phyloP scores from a whole-genome alignment of 2,329 filamentous ascomycete genomes.

The Colletotrichum incanum region DNA sequence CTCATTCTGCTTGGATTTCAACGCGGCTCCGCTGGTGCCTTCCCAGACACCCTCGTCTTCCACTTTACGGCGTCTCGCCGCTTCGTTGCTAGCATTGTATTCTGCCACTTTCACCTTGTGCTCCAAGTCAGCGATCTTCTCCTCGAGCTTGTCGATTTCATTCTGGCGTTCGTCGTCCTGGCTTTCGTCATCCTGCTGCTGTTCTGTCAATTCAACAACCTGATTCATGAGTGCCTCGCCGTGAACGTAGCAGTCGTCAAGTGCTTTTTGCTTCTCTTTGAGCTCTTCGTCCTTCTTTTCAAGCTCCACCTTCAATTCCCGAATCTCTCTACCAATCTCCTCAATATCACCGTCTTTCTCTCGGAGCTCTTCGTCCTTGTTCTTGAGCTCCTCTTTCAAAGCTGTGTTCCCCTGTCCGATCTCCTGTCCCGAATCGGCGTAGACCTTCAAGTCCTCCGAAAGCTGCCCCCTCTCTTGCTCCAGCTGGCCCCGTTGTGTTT shows the following conservation, averaged over 20 bases:
- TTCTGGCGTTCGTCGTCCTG: background rate
- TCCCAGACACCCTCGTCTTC: slow-evolving; percentile 3
- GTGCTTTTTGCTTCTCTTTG: background rate
- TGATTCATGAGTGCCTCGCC: background rate
- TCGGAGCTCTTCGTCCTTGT: background rate
- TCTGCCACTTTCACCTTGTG: slow-evolving; percentile 1
- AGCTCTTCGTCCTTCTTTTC: background rate
- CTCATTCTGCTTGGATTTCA: background rate
- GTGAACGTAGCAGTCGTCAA: slow-evolving; percentile 1
- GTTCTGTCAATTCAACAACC: background rate
- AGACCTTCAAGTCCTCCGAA: too few relatives aligned
- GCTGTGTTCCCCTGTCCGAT: background rate
- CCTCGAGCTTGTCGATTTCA: background rate
- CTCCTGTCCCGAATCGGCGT: background rate
- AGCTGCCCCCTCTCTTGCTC: background rate
- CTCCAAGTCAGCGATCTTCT: slow-evolving; percentile 6
- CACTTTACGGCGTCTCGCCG: background rate
- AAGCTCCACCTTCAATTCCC: background rate
- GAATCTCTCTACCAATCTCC: background rate
- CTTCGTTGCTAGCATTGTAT: background rate
- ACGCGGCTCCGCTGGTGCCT: background rate
- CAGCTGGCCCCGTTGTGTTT: background rate
- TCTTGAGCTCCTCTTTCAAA: background rate
- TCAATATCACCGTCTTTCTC: background rate
- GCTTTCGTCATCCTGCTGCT: too few relatives aligned